Evolutionary conservation across 495 filamentous ascomycete genomes (phyloP).

Genomic region (Immersiella caudata): DNA sequence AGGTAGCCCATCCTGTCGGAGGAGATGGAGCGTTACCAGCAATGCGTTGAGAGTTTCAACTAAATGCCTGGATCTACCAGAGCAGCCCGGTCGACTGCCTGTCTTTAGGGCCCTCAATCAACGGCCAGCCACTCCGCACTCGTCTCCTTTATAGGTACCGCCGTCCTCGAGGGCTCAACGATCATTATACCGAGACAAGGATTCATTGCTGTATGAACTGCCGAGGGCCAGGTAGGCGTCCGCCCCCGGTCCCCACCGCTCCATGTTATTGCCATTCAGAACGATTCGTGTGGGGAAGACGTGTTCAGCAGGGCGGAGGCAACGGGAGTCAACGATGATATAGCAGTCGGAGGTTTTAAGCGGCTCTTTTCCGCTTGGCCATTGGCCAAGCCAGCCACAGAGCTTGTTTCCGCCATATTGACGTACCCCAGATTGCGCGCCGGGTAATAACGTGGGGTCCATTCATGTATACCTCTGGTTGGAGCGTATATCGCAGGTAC

Average conservation of each 20-base stretch:
- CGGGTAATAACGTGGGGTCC: background rate
- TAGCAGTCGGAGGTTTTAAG: conserved; percentile 16
- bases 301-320: background rate
- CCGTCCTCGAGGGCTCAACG: background rate
- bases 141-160: background rate
- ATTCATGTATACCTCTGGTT: background rate
- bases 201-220: conserved; percentile 1
- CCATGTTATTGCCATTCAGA: background rate
- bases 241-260: background rate
- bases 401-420: conserved; percentile 18
- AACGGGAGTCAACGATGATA: conserved; percentile 5
- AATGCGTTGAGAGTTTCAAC: no score
- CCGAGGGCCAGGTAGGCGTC: conserved; percentile 5
- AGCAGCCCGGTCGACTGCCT: background rate
- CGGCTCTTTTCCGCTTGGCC: conserved; percentile 5
- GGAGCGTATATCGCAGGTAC: background rate
- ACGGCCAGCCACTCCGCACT: background rate
- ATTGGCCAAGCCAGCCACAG: conserved; percentile 21
- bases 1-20: background rate
- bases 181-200: background rate
- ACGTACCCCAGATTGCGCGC: conserved; percentile 10
- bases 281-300: conserved; percentile 18
- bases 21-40: no score
- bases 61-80: background rate
- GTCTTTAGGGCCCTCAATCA: background rate